These are phyloP conservation scores for Fragilaria crotonensis DNA, from an alignment of 108 stramenopile genomes.

Conservation along the genomic window DNA sequence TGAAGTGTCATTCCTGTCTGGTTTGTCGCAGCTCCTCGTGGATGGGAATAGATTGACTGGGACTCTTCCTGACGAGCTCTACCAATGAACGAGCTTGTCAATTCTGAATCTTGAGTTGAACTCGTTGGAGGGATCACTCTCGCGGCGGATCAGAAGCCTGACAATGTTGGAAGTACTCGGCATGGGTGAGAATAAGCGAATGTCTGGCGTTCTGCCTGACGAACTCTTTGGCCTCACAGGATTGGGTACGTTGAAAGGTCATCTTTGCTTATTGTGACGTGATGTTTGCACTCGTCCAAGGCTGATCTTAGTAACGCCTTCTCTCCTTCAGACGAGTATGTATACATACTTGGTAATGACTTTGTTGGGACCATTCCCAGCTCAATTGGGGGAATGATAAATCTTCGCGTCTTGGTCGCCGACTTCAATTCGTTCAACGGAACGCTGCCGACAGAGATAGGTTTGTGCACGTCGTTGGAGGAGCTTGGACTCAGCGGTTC, in stretches of 20 bases:
- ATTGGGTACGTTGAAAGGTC: too few species aligned
- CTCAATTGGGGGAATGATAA: constrained; percentile 15
- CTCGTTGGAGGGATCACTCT: background rate
- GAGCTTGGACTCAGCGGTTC: background rate
- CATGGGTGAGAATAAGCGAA: background rate
- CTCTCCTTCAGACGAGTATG: too few species aligned
- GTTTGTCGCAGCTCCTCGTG: background rate
- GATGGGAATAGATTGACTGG: background rate
- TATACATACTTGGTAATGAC: constrained; percentile 17
- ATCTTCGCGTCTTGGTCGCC: constrained; percentile 6
- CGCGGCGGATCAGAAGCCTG: background rate
- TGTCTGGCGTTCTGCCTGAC: too few species aligned
- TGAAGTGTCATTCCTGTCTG: background rate
- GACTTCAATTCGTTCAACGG: constrained; percentile 18
- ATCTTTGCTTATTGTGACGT: too few species aligned
- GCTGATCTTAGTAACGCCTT: too few species aligned
- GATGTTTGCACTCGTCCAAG: too few species aligned
- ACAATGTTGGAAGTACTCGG: background rate
- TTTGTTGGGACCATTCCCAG: constrained; percentile 12
- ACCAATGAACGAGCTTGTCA: background rate
- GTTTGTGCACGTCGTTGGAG: constrained; percentile 5
- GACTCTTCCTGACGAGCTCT: background rate
- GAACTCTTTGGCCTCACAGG: too few species aligned
- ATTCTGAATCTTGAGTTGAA: background rate
- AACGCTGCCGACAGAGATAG: constrained; percentile 17